These are phyloP conservation scores for Amylocarpus encephaloides DNA, from an alignment of 2,329 filamentous ascomycete genomes.

Conservation along the genomic window DNA sequence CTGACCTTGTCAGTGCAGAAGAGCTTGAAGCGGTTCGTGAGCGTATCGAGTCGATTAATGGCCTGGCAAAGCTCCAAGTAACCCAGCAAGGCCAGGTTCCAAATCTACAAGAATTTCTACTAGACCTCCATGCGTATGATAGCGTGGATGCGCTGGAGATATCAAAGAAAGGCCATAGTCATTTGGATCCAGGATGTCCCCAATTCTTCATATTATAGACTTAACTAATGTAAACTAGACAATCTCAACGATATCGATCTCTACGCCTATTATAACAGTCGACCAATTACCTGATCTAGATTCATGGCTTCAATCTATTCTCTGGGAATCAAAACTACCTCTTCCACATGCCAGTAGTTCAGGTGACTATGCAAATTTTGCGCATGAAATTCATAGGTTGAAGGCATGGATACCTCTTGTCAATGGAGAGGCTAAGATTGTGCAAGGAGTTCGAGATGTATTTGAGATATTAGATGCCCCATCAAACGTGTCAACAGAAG, in stretches of 20 bases:
- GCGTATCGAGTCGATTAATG: conserved; percentile 80
- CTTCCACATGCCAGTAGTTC: neutral
- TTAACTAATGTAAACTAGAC: conserved; percentile 43
- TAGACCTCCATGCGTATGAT: conserved; percentile 92
- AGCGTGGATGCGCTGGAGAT: conserved; percentile 68
- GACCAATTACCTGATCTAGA: conserved; percentile 62
- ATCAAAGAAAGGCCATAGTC: conserved; percentile 73
- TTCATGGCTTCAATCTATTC: conserved; percentile 70
- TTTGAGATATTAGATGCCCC: conserved; percentile 77
- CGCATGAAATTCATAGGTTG: conserved; percentile 74
- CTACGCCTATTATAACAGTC: conserved; percentile 52
- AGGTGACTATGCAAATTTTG: conserved; percentile 30
- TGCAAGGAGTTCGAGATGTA: conserved; percentile 88
- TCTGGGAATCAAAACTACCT: conserved; percentile 73
- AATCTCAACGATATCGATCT: conserved; percentile 76
- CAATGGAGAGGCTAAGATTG: conserved; percentile 62
- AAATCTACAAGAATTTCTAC: conserved; percentile 73
- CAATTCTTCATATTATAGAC: too few species aligned
- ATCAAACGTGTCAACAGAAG: conserved; percentile 21
- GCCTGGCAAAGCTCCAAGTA: conserved; percentile 74
- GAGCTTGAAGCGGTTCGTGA: conserved; percentile 65
- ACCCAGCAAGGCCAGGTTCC: conserved; percentile 78
- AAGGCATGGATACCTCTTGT: conserved; percentile 71
- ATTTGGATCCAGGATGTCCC: conserved; percentile 71
- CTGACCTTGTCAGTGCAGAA: conserved; percentile 67